Evolutionary conservation across 306 rosid species (phyloP), one percentile per base, ranked within the genome.

Genomic region (Echinosophora koreensis): DNA sequence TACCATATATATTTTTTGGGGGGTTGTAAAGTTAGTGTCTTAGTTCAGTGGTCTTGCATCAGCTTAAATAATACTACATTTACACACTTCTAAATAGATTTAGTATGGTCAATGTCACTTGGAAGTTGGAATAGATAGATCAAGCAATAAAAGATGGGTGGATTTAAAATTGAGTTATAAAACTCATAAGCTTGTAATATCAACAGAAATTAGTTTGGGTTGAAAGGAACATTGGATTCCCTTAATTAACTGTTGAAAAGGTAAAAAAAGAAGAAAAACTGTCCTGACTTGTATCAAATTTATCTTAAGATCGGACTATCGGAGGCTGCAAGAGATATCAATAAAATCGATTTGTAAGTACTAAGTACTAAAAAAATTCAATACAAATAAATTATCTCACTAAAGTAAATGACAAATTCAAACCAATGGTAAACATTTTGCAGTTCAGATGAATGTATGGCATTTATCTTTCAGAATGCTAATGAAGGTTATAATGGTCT

Each of bases 331-430:
- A 80, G 41, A 57, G 46, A 58, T 60, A 60, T 60, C 42, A 61
- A 59, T 75, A 39, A 59, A 58, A 50, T 68, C 15, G 30, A 73
- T 5, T 61, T 8, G 17, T 16, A 32, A 69, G 61, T 14, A 65
- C 34, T 57, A 28, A 64, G 2, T 30, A 2, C 3, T 30, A 72
- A 73, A 47, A 46, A 47, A 34, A 1, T 74, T 47, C 9, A 8
- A 15, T 15, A 50, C 4, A 73, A 59, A 69, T 16, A 13, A 50
- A 50, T 12, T 22, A 54, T 58, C 71, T 76, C 78, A 17, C 49
- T 51, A 63, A 82, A 49, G 49, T 28, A 65, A 47, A 66, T 56
- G 76, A 69, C 71, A 70, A 16, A 32, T 34, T 76, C 65, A 81
- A 64, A 50, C 73, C 57, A 34, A 61, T 76, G 55, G 80, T 57